Base-by-base conservation (phyloP, 352 stramenopile species). In the Pythium myriotylum region DNA sequence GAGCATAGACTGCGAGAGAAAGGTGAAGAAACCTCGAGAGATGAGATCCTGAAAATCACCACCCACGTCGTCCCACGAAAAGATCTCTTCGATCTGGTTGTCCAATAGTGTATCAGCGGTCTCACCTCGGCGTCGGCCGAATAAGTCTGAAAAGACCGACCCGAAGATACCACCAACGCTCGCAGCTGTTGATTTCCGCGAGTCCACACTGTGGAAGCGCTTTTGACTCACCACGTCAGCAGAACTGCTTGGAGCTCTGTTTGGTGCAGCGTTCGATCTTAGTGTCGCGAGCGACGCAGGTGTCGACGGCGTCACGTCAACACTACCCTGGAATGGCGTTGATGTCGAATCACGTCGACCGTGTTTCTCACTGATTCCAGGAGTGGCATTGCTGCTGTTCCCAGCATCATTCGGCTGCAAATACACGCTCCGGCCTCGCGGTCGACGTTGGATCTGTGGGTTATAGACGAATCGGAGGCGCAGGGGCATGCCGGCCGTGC, bases 21-120 rank as follows among this genome's bases (percentile, higher is more conserved):
- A 76, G 32, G 80, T 77, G 65, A 86, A 91, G 63, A 92, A 91
- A 26, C 81, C 85, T 37, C 76, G 67, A 27, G 75, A 86, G 59
- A 84, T 73, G 19, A 88, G 67, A 66, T 94, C 82, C 29, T 74
- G 73, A 9, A 72, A 81, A 14, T 76, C 75, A 43, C 81, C 76
- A 48, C 68, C 72, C 0, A 91, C 51, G 48, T 94, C 84, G 52
- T 92, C 84, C 84, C 84, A 94, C 16, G 80, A 81, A 60, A 84
- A 78, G 16, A 86, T 56, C 16, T 75, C 64, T n/a, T 87, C 68
- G 1, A 69, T 50, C 24, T 86, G 62, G 45, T 88, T 75, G 27
- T 71, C 33, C 8, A 74, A 32, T 26, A 84, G 40, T 14, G 72
- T 52, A 33, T 88, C 80, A 5, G 71, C 68, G 0, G 79, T 86